phyloP scores from a whole-genome alignment of 305 asterid genomes.

The Fraxinus baroniana region DNA sequence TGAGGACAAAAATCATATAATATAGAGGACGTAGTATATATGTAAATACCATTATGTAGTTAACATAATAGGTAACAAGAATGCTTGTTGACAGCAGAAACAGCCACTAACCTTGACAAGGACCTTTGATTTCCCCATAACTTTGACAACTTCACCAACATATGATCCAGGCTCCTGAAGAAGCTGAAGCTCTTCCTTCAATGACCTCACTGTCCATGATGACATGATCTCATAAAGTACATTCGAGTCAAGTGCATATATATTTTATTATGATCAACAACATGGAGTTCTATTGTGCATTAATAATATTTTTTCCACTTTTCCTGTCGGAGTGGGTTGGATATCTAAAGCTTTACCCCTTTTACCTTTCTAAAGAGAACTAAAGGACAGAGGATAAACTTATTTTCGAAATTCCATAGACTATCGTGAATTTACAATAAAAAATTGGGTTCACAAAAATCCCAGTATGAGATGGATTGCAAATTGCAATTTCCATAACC shows the following conservation, averaged over 20 bases:
- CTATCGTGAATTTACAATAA: background rate
- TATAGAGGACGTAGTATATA: background rate
- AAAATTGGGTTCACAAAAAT: background rate
- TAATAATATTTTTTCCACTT: background rate
- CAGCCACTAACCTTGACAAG: conserved; percentile 70
- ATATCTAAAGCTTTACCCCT: background rate
- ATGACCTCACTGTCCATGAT: conserved; percentile 57
- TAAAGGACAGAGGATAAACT: background rate
- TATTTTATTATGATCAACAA: background rate
- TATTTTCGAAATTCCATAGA: background rate
- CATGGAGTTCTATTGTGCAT: background rate
- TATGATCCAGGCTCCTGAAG: conserved; percentile 97
- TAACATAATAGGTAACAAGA: background rate
- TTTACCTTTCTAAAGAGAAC: background rate
- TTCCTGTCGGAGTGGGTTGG: background rate
- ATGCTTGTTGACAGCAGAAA: conserved; percentile 6
- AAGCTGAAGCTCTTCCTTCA: conserved; percentile 88
- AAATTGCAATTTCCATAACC: background rate
- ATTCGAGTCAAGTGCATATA: background rate
- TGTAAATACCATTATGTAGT: background rate
- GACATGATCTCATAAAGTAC: background rate
- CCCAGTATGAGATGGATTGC: background rate
- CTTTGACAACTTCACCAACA: conserved; percentile 95
- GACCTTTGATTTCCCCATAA: conserved; percentile 91
- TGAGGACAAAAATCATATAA: background rate